A percentile compares a stretch with the other conserved stretches of the same genome.
Evolutionary conservation across 2,329 filamentous ascomycete genomes (phyloP).

Genomic region (Acrodontium crateriforme): DNA sequence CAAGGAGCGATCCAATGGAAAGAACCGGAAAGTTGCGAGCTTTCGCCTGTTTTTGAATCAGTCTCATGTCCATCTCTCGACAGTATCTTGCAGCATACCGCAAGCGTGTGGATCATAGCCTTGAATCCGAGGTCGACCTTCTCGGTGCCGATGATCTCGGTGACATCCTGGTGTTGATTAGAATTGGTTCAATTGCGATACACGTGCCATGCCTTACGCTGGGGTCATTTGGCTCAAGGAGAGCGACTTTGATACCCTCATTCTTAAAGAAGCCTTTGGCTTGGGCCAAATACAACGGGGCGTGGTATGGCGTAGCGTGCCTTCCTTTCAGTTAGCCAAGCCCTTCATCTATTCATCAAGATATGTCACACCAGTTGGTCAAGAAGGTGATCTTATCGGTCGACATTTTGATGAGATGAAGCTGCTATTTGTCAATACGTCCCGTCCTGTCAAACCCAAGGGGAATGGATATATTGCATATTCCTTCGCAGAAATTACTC

Average conservation of each 20-base stretch:
- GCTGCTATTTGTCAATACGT: conserved; percentile 38
- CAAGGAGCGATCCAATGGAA: conserved; percentile 60
- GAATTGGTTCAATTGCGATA: not conserved
- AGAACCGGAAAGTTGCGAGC: conserved; percentile 59
- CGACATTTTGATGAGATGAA: conserved; percentile 56
- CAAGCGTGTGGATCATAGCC: conserved; percentile 72
- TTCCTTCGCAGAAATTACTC: conserved; percentile 81
- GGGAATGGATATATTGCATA: conserved; percentile 61
- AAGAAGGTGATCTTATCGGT: conserved; percentile 77
- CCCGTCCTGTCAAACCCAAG: conserved; percentile 18
- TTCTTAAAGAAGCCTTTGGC: conserved; percentile 62
- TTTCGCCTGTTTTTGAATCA: conserved; percentile 59
- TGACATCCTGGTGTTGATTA: conserved; percentile 59
- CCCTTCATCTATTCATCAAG: conserved; percentile 1
- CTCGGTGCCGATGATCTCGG: conserved; percentile 63
- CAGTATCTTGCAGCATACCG: conserved; percentile 29
- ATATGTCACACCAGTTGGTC: conserved; percentile 56
- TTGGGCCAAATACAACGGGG: conserved; percentile 63
- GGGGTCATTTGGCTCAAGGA: conserved; percentile 66
- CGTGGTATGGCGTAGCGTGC: conserved; percentile 72
- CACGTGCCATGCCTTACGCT: conserved; percentile 34
- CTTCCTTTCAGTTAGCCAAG: conserved; percentile 27
- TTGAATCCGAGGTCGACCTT: conserved; percentile 72
- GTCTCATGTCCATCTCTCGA: not conserved
- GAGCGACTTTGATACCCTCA: conserved; percentile 62